Base-by-base conservation (phyloP, 139 green algal genomes). In the Tetraselmis chui region DNA sequence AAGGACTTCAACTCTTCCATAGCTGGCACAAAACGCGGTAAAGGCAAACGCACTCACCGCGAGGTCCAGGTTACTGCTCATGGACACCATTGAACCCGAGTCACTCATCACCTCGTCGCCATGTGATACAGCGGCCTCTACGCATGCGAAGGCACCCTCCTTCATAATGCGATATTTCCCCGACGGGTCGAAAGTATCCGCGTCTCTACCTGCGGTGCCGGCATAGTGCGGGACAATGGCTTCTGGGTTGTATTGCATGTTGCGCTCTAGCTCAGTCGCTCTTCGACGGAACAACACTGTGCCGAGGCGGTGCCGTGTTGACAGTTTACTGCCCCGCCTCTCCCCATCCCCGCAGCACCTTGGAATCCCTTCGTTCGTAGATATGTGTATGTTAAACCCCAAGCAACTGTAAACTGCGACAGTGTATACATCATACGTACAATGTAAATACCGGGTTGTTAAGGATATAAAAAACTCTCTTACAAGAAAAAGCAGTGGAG, bases 51-150 rank as follows among this genome's bases (percentile, higher is more conserved):
- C 18, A 18, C 45, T 67, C 18, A 67, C 45, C 5, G 45, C 59
- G 1, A 90, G 31, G 45, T 87, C 78, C 0, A 90, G 29, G 32
- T 84, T 84, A 79, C 76, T 30, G 29, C 24, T 75, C 84, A 90
- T 90, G 26, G 79, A 81, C 59, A 90, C 82, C 86, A 90, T 90
- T 1, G 81, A 81, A 1, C 84, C 82, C 2, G 59, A 77, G 31
- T 90, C 78, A 45, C 32, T 76, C 79, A 87, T 90, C 1, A 89
- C 1, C n/a, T 59, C 74, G 28, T 89, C 85, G 1, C 76, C 32
- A 22, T 59, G 29, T 2, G 25, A 23, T 0, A 87, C 30, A 22
- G 81, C 76, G 2, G 45, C 80, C 30, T 87, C 84, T 26, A 87
- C 81, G 0, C 81, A 77, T 11, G 81, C 78, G 31, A 85, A 87